Evolutionary conservation across 306 rosid genomes (phyloP).

Genomic region (Glycine soja): DNA sequence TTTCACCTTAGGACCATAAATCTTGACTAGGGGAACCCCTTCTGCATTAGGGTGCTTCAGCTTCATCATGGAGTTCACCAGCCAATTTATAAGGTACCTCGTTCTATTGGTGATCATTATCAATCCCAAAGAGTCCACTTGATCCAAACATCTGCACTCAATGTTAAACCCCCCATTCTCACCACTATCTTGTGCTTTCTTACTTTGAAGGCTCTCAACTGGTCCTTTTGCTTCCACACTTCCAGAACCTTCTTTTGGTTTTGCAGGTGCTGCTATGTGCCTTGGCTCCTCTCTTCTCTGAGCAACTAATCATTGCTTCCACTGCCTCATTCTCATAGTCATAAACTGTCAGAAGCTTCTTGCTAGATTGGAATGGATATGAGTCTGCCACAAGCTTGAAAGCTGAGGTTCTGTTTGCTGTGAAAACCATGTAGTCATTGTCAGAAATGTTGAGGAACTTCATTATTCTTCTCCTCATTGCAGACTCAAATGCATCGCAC

Average conservation of each 20-base stretch:
- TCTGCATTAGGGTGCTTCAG: too few relatives aligned
- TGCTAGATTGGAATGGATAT: slow-evolving; percentile 73
- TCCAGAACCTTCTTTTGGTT: slow-evolving; percentile 50
- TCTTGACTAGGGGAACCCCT: too few relatives aligned
- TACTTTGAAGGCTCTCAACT: slow-evolving; percentile 41
- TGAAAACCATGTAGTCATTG: slow-evolving; percentile 90
- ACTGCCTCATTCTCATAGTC: slow-evolving; percentile 93
- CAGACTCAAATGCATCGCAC: too few relatives aligned
- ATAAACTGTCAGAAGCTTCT: slow-evolving; percentile 84
- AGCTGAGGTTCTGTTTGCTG: slow-evolving; percentile 92
- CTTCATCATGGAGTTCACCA: too few relatives aligned
- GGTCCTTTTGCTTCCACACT: slow-evolving; percentile 44
- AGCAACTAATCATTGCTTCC: too few relatives aligned
- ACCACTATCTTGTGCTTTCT: slow-evolving; percentile 35
- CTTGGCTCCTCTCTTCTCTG: too few relatives aligned
- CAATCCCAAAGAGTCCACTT: slow-evolving; percentile 79
- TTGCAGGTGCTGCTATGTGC: slow-evolving; percentile 44
- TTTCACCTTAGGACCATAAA: too few relatives aligned
- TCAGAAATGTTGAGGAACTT: slow-evolving; percentile 76
- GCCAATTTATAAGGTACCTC: too few relatives aligned
- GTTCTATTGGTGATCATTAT: too few relatives aligned
- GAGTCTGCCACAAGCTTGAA: slow-evolving; percentile 88
- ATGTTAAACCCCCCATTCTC: slow-evolving; percentile 51
- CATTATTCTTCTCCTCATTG: slow-evolving; percentile 78
- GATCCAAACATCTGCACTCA: slow-evolving; percentile 84